Conservation (phyloP, 106 monocot genomes). For the Phalaenopsis equestris region DNA sequence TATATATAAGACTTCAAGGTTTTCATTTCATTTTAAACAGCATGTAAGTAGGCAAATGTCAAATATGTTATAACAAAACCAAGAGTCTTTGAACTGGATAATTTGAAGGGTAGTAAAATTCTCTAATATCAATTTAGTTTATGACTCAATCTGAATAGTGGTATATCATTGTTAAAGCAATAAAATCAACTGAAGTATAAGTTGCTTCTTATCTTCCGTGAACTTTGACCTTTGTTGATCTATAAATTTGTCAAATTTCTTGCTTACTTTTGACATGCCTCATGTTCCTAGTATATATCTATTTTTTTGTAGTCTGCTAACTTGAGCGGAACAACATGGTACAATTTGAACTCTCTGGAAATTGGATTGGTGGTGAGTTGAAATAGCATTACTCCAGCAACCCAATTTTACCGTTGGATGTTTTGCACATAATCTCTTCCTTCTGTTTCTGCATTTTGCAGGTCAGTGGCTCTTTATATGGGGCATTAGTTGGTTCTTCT, state of each 20-base stretch:
- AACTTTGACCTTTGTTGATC: background rate
- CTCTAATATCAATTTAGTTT: background rate
- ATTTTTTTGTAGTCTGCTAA: slow-evolving; percentile 54
- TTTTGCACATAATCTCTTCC: background rate
- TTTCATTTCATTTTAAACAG: background rate
- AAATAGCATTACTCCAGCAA: background rate
- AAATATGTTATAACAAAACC: background rate
- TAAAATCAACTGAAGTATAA: background rate
- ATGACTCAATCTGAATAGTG: background rate
- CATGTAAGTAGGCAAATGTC: background rate
- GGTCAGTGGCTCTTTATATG: slow-evolving; percentile 95
- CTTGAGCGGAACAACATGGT: slow-evolving; percentile 90
- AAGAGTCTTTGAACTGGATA: background rate
- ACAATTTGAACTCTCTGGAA: slow-evolving; percentile 62
- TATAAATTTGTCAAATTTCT: background rate
- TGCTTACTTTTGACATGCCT: background rate
- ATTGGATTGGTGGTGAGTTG: slow-evolving; percentile 82
- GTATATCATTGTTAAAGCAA: slow-evolving; percentile 1
- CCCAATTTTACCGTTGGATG: background rate
- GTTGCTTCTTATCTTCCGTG: background rate
- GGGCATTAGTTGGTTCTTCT: slow-evolving; percentile 76
- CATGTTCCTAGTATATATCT: background rate
- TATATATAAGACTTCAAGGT: background rate
- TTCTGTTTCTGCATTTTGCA: slow-evolving; percentile 21
- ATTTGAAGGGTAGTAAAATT: background rate